Evolutionary conservation across 257 asterid genomes (phyloP).

Genomic region (Buddleja alternifolia): DNA sequence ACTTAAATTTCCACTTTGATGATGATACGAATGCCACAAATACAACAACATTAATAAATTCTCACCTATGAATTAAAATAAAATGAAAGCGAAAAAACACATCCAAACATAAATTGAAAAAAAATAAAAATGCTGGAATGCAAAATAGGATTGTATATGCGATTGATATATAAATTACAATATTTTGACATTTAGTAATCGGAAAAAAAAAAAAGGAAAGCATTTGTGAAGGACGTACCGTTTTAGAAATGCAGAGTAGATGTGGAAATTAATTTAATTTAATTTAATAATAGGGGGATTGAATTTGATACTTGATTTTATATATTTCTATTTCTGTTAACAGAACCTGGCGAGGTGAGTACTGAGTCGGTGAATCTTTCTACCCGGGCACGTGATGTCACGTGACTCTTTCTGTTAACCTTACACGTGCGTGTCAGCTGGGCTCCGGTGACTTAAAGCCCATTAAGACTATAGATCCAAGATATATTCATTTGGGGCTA

Average conservation of each 20-base stretch:
- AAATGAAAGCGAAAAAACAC: not conserved
- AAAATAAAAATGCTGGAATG: not conserved
- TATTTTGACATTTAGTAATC: not conserved
- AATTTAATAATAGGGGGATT: not conserved
- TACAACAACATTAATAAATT: constrained; percentile 24
- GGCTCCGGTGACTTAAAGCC: not conserved
- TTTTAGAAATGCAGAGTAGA: constrained; percentile 15
- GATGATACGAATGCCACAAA: not conserved
- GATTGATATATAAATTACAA: constrained; percentile 1
- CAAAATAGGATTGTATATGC: not conserved
- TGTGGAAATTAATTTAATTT: constrained; percentile 9
- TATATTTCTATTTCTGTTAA: not conserved
- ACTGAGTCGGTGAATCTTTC: too few relatives aligned
- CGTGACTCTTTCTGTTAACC: constrained; percentile 18
- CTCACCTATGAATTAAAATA: not conserved
- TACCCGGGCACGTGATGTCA: constrained; percentile 36
- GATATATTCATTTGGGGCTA: not conserved
- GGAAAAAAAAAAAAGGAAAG: not conserved
- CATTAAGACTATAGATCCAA: too few relatives aligned
- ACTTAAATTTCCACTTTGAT: constrained; percentile 1
- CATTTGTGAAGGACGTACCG: constrained; percentile 13
- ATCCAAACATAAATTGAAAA: too few relatives aligned
- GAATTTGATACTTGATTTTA: not conserved
- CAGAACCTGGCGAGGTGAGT: too few relatives aligned
- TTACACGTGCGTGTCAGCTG: not conserved